Conservation (phyloP, 331 rosid species). For the Acacia concinna region DNA sequence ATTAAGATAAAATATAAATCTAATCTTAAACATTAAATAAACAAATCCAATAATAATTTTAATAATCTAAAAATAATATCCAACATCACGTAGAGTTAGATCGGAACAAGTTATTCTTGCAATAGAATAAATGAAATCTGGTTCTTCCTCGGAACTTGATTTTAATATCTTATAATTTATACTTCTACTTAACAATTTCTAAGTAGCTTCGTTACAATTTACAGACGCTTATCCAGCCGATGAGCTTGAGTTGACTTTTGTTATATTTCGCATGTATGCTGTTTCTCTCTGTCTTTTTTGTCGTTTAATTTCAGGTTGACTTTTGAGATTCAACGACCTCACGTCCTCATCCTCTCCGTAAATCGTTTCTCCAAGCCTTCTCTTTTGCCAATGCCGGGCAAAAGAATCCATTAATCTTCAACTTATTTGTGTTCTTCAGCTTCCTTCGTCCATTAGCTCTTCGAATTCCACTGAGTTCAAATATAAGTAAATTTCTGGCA, state of each 20-base stretch:
- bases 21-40: too few species aligned
- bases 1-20: too few species aligned
- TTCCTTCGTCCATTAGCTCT: neutral
- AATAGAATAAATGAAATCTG: neutral
- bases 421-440: neutral
- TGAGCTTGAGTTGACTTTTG: slow-evolving; percentile 13
- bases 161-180: neutral
- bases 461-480: neutral
- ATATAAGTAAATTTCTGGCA: neutral
- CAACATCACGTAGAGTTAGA: too few species aligned
- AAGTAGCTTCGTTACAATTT: neutral
- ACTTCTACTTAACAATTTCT: neutral
- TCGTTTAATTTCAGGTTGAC: neutral
- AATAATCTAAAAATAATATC: too few species aligned
- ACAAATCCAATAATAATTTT: too few species aligned
- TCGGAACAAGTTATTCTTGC: neutral
- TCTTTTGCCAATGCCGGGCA: neutral
- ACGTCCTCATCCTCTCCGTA: neutral
- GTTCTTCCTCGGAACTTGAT: neutral
- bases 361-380: neutral
- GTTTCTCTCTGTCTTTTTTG: neutral
- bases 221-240: neutral
- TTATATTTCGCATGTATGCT: neutral
- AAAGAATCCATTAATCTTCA: neutral
- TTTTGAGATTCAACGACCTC: neutral